Evolutionary conservation across 2,329 filamentous ascomycete genomes (phyloP).

Genomic region (Aspergillus udagawae): DNA sequence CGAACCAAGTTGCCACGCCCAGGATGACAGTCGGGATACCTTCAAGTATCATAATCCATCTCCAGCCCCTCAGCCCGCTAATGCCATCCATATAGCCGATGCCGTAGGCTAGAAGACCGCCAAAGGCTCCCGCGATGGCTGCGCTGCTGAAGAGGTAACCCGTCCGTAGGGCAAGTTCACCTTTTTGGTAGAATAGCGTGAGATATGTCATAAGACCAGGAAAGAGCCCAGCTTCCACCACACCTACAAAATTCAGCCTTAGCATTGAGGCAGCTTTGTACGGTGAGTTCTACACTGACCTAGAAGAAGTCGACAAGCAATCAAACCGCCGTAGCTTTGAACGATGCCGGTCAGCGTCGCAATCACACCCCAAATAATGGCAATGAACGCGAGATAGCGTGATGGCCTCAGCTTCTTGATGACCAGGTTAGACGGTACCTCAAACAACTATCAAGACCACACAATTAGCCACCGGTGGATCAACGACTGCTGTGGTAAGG

Average conservation of each 20-base stretch:
- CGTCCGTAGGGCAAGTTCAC: slow-evolving; percentile 67
- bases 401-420: slow-evolving; percentile 61
- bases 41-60: slow-evolving; percentile 63
- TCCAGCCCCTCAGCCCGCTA: slow-evolving; percentile 63
- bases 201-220: slow-evolving; percentile 66
- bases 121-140: slow-evolving; percentile 67
- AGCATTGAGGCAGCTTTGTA: neutral
- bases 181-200: slow-evolving; percentile 72
- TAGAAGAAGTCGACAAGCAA: slow-evolving; percentile 66
- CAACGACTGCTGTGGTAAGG: neutral
- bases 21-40: slow-evolving; percentile 56
- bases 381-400: slow-evolving; percentile 52
- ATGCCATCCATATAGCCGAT: slow-evolving; percentile 70
- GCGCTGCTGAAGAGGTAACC: slow-evolving; percentile 65
- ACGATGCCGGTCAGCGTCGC: slow-evolving; percentile 59
- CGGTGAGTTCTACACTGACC: slow-evolving; percentile 5
- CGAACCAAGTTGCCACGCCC: slow-evolving; percentile 53
- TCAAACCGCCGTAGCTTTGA: slow-evolving; percentile 59
- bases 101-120: slow-evolving; percentile 68
- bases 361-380: slow-evolving; percentile 57
- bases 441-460: slow-evolving; percentile 42
- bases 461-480: slow-evolving; percentile 5
- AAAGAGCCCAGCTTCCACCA: slow-evolving; percentile 67
- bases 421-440: slow-evolving; percentile 63
- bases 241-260: slow-evolving; percentile 38